Conservation (phyloP, 1,284 basidiomycete species). For the Irpex rosettiformis region DNA sequence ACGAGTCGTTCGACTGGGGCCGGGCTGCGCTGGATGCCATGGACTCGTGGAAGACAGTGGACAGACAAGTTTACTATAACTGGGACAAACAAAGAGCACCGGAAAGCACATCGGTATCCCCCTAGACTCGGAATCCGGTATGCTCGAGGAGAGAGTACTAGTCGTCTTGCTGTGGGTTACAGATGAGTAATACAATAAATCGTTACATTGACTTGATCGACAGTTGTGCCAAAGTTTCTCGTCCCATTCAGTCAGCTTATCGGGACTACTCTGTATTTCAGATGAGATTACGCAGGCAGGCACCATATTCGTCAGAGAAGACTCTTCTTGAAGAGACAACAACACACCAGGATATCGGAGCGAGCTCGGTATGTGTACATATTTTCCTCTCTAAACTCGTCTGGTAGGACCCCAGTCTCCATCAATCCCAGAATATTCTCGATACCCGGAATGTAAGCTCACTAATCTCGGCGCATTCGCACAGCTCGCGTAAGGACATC, state of each 20-base stretch:
- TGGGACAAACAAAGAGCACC: constrained; percentile 25
- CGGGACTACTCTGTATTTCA: background rate
- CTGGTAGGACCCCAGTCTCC: constrained; percentile 10
- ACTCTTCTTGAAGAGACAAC: constrained; percentile 3
- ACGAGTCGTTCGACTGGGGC: constrained; percentile 76
- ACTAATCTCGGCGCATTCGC: background rate
- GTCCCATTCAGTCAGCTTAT: constrained; percentile 6
- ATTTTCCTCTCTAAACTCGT: background rate
- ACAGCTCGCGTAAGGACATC: background rate
- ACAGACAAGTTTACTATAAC: constrained; percentile 20
- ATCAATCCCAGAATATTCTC: background rate
- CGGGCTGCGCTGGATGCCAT: constrained; percentile 63
- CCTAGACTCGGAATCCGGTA: background rate
- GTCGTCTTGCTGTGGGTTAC: background rate
- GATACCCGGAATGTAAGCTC: background rate
- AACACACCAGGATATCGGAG: background rate
- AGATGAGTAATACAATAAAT: background rate
- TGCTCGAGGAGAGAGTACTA: background rate
- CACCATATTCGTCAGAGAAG: background rate
- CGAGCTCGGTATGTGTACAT: background rate
- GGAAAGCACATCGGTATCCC: background rate
- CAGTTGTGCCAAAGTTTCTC: background rate
- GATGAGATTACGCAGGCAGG: background rate
- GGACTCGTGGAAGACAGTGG: constrained; percentile 49
- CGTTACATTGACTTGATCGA: background rate